Base-by-base conservation (phyloP, 2,329 filamentous ascomycete genomes). In the Fusarium begoniae region DNA sequence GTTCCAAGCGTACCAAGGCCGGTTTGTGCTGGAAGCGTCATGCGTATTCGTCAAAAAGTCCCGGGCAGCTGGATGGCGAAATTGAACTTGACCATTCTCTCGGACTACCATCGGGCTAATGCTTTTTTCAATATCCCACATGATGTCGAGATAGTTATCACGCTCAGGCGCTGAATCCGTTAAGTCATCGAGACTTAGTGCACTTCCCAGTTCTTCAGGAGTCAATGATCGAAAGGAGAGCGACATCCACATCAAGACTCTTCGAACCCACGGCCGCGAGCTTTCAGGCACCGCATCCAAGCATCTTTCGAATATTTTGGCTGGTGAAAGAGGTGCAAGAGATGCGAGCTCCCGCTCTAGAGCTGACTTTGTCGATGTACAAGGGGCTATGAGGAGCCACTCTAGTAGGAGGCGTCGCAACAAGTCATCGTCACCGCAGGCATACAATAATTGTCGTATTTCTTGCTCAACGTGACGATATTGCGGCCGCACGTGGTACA, bases 361-460 rank as follows among this genome's bases (percentile, higher is more conserved):
- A 20, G 38, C 17, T 9, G 53, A 32, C 15, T 20, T 44, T 2
- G 22, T 32, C 5, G 53, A 56, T 24, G 6, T 3, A 7, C 26
- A 44, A 20, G 53, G 38, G 6, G 17, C 17, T 3, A 30, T 3
- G 0, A 56, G 11, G 7, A 32, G 38, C 38, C 53, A 56, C 7
- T 56, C 53, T 0, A 56, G 18, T 0, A 56, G 6, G 8, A 44
- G 4, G 6, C 17, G 37, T 0, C 28, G 26, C 1, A 56, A 9
- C 7, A 56, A 20, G 17, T 32, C 24, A 18, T 56, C 22, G 7
- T 44, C 37, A 15, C 26, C 3, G 7, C 38, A 56, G 5, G 17
- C 20, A 11, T 22, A 22, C 13, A 32, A 15, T 8, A 56, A 15
- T 11, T 20, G 26, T 1, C 53, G 28, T 18, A 56, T 15, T 8